Percentiles rank a stretch among this genome's conserved stretches.
Conservation (phyloP, 2,329 filamentous ascomycete genomes). For the Dactylellina sp. region DNA sequence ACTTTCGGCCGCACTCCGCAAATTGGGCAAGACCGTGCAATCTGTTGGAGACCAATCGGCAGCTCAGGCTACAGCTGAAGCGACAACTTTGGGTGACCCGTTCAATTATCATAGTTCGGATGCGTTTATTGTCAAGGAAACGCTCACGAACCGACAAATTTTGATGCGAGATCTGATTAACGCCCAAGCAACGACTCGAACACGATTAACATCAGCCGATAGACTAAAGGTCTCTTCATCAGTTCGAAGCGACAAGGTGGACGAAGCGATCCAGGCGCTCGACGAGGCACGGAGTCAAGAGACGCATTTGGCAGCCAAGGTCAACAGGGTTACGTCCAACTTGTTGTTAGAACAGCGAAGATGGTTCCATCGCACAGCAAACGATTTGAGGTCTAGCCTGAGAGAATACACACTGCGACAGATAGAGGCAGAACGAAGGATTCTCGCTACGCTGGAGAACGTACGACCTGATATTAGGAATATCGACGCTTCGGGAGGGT, state of each 20-base stretch:
- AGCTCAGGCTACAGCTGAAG: conserved; percentile 94
- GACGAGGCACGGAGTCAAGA: conserved; percentile 89
- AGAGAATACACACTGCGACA: conserved; percentile 93
- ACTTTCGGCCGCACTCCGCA: conserved; percentile 88
- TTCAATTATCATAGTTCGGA: conserved; percentile 95
- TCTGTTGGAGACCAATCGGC: conserved; percentile 95
- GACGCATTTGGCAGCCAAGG: conserved; percentile 83
- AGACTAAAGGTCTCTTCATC: conserved; percentile 86
- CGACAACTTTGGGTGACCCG: conserved; percentile 91
- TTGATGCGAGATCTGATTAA: conserved; percentile 91
- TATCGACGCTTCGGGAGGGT: conserved; percentile 89
- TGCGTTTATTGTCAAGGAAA: conserved; percentile 98
- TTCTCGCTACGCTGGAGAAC: conserved; percentile 89
- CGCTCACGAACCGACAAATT: conserved; percentile 96
- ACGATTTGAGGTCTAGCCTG: conserved; percentile 84
- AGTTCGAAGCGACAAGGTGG: conserved; percentile 93
- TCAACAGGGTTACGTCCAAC: conserved; percentile 87
- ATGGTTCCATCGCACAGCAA: conserved; percentile 88
- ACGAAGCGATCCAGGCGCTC: conserved; percentile 91
- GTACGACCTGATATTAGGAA: conserved; percentile 91
- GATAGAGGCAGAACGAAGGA: conserved; percentile 93
- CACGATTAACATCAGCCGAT: conserved; percentile 86
- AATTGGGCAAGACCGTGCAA: conserved; percentile 92
- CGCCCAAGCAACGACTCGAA: conserved; percentile 85
- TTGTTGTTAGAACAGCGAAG: conserved; percentile 86